A percentile compares a stretch with the other conserved stretches of the same genome.
phyloP scores from a whole-genome alignment of 495 filamentous ascomycete species.

The Cetradonia linearis region DNA sequence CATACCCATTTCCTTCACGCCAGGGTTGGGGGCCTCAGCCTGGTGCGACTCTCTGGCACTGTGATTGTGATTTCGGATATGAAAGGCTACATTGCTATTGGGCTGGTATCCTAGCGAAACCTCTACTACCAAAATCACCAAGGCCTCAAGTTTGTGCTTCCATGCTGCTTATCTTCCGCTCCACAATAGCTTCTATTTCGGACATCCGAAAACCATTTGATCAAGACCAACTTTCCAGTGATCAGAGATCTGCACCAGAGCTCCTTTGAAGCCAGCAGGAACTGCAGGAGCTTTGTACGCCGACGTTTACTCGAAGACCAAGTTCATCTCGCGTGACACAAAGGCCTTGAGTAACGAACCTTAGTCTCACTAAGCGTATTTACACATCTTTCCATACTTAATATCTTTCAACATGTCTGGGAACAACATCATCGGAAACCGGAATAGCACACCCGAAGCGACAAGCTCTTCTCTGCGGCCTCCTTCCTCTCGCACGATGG shows the following conservation, averaged over 20 bases:
- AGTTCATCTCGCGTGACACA: neutral
- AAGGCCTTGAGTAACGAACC: neutral
- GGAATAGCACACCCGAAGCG: conserved; percentile 94
- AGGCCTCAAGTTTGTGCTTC: neutral
- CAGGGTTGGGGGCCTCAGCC: neutral
- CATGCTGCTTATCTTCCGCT: neutral
- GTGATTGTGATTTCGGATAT: neutral
- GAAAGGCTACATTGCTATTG: conserved; percentile 11
- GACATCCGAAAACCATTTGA: neutral
- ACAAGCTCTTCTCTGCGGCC: conserved; percentile 79
- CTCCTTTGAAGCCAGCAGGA: conserved; percentile 90
- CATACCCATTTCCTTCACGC: neutral
- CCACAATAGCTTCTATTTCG: conserved; percentile 4
- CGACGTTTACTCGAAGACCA: conserved; percentile 28
- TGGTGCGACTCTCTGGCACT: neutral
- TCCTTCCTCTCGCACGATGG: conserved; percentile 71
- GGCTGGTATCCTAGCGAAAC: conserved; percentile 4
- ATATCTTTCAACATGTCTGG: conserved; percentile 45
- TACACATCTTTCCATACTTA: conserved; percentile 4
- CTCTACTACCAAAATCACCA: neutral
- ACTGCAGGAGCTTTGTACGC: conserved; percentile 66
- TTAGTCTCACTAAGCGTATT: neutral
- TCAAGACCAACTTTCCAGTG: neutral
- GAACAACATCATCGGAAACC: conserved; percentile 69
- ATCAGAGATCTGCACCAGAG: neutral